Conservation (phyloP, 768 basidiomycete species). For the Panellus pusillus region DNA sequence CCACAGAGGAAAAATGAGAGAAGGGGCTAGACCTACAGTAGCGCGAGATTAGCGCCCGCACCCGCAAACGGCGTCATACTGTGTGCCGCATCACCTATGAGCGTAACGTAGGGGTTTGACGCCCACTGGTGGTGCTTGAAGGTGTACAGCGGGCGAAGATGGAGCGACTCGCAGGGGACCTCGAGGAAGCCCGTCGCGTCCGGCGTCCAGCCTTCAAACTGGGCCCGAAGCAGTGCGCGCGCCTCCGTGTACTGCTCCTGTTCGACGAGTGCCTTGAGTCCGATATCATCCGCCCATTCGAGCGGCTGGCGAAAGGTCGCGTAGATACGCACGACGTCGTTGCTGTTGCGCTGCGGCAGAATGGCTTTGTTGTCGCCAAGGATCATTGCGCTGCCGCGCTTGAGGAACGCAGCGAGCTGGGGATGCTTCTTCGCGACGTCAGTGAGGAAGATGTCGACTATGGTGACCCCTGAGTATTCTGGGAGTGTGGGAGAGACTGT, state of each 20-base stretch:
- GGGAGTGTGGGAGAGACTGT: neutral
- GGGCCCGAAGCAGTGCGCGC: neutral
- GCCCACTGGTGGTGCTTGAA: neutral
- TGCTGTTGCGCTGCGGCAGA: neutral
- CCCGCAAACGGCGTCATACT: neutral
- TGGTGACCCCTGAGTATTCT: neutral
- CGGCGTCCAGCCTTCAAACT: neutral
- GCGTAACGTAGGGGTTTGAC: neutral
- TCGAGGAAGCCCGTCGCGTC: neutral
- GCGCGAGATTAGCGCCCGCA: neutral
- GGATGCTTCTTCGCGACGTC: neutral
- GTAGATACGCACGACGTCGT: neutral
- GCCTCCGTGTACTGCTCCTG: neutral
- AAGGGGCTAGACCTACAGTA: neutral
- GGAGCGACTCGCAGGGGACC: neutral
- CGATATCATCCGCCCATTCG: conserved; percentile 2
- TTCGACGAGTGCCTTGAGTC: neutral
- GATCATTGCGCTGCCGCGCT: neutral
- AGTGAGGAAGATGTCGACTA: conserved; percentile 1
- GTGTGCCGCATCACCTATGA: neutral
- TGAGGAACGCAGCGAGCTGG: neutral
- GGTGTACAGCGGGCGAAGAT: neutral
- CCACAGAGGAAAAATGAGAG: neutral
- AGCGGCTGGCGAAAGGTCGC: neutral
- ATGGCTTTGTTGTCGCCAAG: conserved; percentile 2